Conservation (phyloP, 2,329 filamentous ascomycete genomes). For the Lachnellula suecica region DNA sequence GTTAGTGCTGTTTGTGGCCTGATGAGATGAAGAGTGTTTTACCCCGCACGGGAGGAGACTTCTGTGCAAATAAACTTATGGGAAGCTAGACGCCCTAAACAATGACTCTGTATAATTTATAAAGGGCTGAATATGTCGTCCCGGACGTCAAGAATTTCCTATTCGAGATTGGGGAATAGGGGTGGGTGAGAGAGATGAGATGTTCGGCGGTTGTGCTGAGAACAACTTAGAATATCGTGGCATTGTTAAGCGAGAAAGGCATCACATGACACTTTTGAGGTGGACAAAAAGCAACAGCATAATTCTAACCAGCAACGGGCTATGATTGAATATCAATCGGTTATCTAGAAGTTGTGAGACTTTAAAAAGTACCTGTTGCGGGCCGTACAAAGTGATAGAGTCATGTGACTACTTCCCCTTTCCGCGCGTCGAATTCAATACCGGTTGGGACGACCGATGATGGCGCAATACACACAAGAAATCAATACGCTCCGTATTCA, state of each 20-base stretch:
- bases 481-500: too few species aligned
- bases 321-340: too few species aligned
- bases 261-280: background rate
- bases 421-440: too few species aligned
- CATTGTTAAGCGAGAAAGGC: background rate
- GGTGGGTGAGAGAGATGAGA: constrained; percentile 9
- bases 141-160: background rate
- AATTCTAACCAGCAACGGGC: too few species aligned
- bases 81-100: background rate
- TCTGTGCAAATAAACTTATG: too few species aligned
- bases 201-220: constrained; percentile 15
- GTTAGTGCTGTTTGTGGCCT: background rate
- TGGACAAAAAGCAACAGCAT: too few species aligned
- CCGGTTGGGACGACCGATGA: too few species aligned
- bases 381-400: too few species aligned
- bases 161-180: background rate
- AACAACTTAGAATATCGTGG: constrained; percentile 11
- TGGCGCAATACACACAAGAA: too few species aligned
- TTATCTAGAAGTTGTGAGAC: too few species aligned
- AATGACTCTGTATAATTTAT: background rate
- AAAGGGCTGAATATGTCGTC: background rate
- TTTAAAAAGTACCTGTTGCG: too few species aligned
- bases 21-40: background rate
- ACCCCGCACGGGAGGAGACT: constrained; percentile 3
- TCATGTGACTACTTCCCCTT: too few species aligned